phyloP scores from a whole-genome alignment of 2,329 filamentous ascomycete genomes.

The Pseudogymnoascus sp. region DNA sequence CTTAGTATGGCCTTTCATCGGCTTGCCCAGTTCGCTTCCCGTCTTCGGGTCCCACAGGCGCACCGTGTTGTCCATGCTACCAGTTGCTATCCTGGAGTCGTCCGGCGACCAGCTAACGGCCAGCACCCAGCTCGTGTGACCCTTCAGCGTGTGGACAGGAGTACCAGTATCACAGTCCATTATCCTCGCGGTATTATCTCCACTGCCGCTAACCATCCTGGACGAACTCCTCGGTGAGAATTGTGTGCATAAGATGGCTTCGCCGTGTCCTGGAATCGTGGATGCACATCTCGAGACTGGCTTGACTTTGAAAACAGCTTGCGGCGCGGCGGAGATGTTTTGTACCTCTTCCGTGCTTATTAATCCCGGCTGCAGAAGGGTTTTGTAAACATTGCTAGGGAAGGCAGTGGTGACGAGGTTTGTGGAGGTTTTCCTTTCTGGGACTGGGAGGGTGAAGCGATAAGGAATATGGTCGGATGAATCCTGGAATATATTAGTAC shows the following conservation, averaged over 20 bases:
- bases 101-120: slow-evolving; percentile 84
- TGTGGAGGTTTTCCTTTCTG: slow-evolving; percentile 29
- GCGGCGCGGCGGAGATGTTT: slow-evolving; percentile 58
- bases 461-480: slow-evolving; percentile 56
- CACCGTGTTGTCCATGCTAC: slow-evolving; percentile 89
- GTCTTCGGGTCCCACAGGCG: slow-evolving; percentile 80
- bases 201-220: slow-evolving; percentile 77
- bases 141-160: slow-evolving; percentile 74
- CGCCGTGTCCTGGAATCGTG: slow-evolving; percentile 81
- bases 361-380: slow-evolving; percentile 33
- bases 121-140: slow-evolving; percentile 84
- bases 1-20: slow-evolving; percentile 76
- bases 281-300: slow-evolving; percentile 85
- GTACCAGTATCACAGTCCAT: slow-evolving; percentile 95
- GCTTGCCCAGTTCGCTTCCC: slow-evolving; percentile 61
- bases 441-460: slow-evolving; percentile 49
- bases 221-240: slow-evolving; percentile 76
- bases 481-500: slow-evolving; percentile 33
- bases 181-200: slow-evolving; percentile 83
- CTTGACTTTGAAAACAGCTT: slow-evolving; percentile 89
- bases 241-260: slow-evolving; percentile 77
- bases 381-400: slow-evolving; percentile 36
- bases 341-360: slow-evolving; percentile 32
- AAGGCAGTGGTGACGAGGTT: slow-evolving; percentile 33
- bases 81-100: slow-evolving; percentile 71